phyloP scores from a whole-genome alignment of 805 yeast species.

The Starmerella bombi region DNA sequence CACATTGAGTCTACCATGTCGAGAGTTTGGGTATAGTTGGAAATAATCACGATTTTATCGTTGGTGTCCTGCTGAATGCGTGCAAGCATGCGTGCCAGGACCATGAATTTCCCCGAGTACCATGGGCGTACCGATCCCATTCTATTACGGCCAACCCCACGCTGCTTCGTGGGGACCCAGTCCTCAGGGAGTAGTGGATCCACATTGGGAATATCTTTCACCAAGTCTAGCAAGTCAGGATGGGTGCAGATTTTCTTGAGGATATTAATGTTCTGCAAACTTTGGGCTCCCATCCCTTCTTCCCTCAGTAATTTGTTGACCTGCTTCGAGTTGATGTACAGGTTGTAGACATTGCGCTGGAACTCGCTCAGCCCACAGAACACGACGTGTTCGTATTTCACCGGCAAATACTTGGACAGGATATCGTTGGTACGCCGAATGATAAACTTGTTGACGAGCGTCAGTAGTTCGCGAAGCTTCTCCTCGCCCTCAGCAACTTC shows the following conservation, averaged over 20 bases:
- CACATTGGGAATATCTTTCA: conserved; percentile 64
- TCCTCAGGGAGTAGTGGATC: conserved; percentile 54
- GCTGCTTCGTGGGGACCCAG: conserved; percentile 36
- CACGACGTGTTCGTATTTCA: conserved; percentile 93
- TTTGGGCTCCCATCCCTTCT: conserved; percentile 46
- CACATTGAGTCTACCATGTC: conserved; percentile 85
- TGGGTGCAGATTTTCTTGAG: conserved; percentile 88
- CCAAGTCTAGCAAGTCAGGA: conserved; percentile 69
- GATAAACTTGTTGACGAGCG: conserved; percentile 73
- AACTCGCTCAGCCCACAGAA: conserved; percentile 72
- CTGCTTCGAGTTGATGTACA: conserved; percentile 67
- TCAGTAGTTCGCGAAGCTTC: conserved; percentile 57
- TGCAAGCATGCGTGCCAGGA: conserved; percentile 70
- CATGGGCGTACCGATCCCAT: conserved; percentile 62
- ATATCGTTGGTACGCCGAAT: conserved; percentile 93
- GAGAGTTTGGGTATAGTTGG: conserved; percentile 88
- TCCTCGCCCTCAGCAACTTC: conserved; percentile 57
- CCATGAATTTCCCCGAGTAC: conserved; percentile 75
- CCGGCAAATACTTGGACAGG: conserved; percentile 82
- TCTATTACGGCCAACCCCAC: conserved; percentile 36
- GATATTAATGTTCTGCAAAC: conserved; percentile 77
- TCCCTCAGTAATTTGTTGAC: conserved; percentile 45
- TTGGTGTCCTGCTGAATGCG: conserved; percentile 68
- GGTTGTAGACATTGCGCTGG: conserved; percentile 57
- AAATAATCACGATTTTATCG: conserved; percentile 88